Conservation (phyloP, 306 rosid genomes). For the Vigna hirtella region DNA sequence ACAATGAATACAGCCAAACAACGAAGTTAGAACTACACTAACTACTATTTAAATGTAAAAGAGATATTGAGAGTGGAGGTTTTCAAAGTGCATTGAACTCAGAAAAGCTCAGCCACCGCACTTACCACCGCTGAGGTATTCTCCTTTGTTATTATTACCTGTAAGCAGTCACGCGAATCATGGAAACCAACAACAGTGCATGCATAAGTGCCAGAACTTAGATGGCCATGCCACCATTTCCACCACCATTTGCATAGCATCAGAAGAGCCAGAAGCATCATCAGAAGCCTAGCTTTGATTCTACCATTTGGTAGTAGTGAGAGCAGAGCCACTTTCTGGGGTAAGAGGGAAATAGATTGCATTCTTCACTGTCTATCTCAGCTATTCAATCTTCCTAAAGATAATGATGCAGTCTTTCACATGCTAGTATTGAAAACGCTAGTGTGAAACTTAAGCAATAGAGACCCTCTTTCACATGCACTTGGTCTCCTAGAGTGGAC, state of each 20-base stretch:
- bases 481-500: slow-evolving; percentile 65
- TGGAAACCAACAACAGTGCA: slow-evolving; percentile 54
- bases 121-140: slow-evolving; percentile 41
- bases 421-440: slow-evolving; percentile 65
- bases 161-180: slow-evolving; percentile 45
- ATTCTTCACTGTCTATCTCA: slow-evolving; percentile 26
- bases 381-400: slow-evolving; percentile 44
- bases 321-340: slow-evolving; percentile 46
- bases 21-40: slow-evolving; percentile 35
- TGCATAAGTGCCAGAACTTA: slow-evolving; percentile 39
- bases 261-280: slow-evolving; percentile 6
- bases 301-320: slow-evolving; percentile 29
- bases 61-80: slow-evolving; percentile 29
- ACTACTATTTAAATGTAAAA: slow-evolving; percentile 45
- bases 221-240: slow-evolving; percentile 24
- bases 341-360: slow-evolving; percentile 42
- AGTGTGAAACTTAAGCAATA: slow-evolving; percentile 72
- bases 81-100: slow-evolving; percentile 56
- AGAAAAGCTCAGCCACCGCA: slow-evolving; percentile 45
- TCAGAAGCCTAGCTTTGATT: slow-evolving; percentile 30
- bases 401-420: slow-evolving; percentile 58
- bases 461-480: slow-evolving; percentile 69
- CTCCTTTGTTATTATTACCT: slow-evolving; percentile 44
- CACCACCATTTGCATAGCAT: slow-evolving; percentile 37
- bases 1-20: slow-evolving; percentile 46